Conservation (phyloP, 805 yeast genomes). For the Ogataea trehaloabstinens region DNA sequence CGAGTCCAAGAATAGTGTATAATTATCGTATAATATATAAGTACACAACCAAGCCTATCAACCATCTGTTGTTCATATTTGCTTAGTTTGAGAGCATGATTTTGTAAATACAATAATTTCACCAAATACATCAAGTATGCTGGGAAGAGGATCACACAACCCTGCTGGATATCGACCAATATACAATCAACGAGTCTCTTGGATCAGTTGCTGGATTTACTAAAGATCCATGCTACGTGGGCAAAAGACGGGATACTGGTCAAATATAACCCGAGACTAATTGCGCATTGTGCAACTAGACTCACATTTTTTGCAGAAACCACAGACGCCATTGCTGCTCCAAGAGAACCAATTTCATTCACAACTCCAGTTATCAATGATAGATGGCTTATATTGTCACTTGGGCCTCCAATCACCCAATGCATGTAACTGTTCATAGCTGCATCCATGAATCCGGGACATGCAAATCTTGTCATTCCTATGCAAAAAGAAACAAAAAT, state of each 20-base stretch:
- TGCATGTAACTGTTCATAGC: conserved; percentile 1
- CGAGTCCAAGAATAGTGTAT: too few species aligned
- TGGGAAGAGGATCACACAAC: too few species aligned
- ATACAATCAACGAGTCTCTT: too few species aligned
- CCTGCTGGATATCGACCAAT: too few species aligned
- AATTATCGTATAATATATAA: too few species aligned
- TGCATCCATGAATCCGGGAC: conserved; percentile 4
- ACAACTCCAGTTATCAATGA: conserved; percentile 1
- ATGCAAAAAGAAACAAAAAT: conserved; percentile 1
- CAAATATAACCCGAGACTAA: background rate
- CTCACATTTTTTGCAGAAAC: conserved; percentile 2
- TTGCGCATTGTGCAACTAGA: background rate
- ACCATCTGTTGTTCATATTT: too few species aligned
- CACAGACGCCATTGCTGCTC: conserved; percentile 3
- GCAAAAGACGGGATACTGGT: background rate
- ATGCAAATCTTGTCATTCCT: conserved; percentile 2
- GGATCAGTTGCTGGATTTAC: too few species aligned
- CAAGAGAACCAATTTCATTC: conserved; percentile 2
- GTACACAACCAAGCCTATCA: too few species aligned
- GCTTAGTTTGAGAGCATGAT: too few species aligned
- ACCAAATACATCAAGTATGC: too few species aligned
- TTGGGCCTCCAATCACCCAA: conserved; percentile 1
- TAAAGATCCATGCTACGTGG: background rate
- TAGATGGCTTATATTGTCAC: conserved; percentile 3
- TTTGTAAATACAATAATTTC: too few species aligned